These are phyloP conservation scores for Coelastrella sp. DNA, from an alignment of 139 green algal genomes.

Conservation along the genomic window DNA sequence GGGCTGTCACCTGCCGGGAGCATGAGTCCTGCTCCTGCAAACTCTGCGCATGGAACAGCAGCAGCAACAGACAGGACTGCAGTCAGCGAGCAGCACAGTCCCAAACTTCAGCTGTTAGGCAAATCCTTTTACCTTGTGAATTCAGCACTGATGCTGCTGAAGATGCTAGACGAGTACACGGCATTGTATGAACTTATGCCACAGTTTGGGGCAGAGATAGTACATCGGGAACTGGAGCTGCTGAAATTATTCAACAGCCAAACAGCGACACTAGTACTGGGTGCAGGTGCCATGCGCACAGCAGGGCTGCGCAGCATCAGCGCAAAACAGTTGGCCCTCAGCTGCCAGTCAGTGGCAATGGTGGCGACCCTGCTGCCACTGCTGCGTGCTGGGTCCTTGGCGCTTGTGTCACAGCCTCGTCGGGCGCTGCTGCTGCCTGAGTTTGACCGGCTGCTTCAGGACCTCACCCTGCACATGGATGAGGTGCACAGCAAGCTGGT, in stretches of 20 bases:
- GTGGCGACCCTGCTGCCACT: constrained; percentile 64
- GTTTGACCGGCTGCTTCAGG: constrained; percentile 82
- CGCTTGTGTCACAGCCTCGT: constrained; percentile 59
- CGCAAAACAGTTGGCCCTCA: constrained; percentile 91
- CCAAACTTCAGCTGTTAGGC: constrained; percentile 54
- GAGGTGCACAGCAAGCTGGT: constrained; percentile 94
- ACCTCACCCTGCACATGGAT: constrained; percentile 80
- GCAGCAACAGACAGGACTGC: background rate
- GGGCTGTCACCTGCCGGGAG: background rate
- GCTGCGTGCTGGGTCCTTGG: constrained; percentile 65
- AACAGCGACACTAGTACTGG: constrained; percentile 91
- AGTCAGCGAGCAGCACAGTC: constrained; percentile 1
- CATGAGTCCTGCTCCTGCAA: background rate
- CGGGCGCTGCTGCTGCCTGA: constrained; percentile 79
- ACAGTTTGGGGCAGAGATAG: constrained; percentile 67
- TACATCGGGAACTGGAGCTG: constrained; percentile 82
- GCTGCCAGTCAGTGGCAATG: constrained; percentile 68
- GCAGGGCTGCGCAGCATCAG: constrained; percentile 93
- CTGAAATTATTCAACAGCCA: constrained; percentile 89
- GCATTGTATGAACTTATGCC: constrained; percentile 41
- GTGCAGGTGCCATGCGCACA: constrained; percentile 92
- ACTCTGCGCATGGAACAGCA: background rate
- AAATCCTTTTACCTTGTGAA: constrained; percentile 71
- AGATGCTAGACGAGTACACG: constrained; percentile 70
- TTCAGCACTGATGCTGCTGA: constrained; percentile 75